Percentiles rank a stretch among this genome's conserved stretches.
phyloP scores from a whole-genome alignment of 495 filamentous ascomycete genomes.

The Podospora tetraspora region DNA sequence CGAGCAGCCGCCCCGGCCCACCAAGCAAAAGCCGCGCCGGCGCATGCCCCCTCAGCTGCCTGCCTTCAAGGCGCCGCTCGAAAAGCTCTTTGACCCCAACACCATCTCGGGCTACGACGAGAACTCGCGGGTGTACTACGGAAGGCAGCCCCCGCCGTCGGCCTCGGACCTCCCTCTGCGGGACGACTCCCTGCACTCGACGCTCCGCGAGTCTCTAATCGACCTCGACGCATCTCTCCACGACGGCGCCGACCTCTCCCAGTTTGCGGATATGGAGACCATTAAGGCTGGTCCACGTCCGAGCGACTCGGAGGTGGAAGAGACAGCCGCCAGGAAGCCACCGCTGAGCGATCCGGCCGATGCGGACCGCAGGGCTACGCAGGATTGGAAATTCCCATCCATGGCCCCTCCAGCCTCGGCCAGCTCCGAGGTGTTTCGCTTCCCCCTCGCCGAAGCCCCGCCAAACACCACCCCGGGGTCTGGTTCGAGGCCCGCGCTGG shows the following conservation, averaged over 20 bases:
- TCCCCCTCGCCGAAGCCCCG: conserved; percentile 38
- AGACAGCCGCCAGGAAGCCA: conserved; percentile 42
- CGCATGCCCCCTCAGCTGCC: conserved; percentile 48
- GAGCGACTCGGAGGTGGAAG: conserved; percentile 40
- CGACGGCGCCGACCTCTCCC: conserved; percentile 44
- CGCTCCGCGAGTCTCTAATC: conserved; percentile 50
- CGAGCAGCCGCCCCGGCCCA: conserved; percentile 37
- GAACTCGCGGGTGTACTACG: conserved; percentile 49
- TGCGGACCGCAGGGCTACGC: conserved; percentile 44
- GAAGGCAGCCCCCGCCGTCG: conserved; percentile 28
- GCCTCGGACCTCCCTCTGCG: conserved; percentile 51
- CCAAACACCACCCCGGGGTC: conserved; percentile 17
- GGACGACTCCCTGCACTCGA: conserved; percentile 46
- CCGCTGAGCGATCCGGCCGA: conserved; percentile 48
- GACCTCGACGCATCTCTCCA: conserved; percentile 51
- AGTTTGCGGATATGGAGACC: conserved; percentile 55
- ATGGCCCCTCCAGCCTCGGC: conserved; percentile 46
- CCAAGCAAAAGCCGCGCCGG: conserved; percentile 40
- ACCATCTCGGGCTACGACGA: conserved; percentile 53
- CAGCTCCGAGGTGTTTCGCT: conserved; percentile 46
- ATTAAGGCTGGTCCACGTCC: conserved; percentile 47
- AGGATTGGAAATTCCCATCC: conserved; percentile 60
- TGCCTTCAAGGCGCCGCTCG: conserved; percentile 45
- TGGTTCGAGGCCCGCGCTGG: conserved; percentile 38
- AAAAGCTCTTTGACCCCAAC: conserved; percentile 54